These are phyloP conservation scores for Fraxinus sp. DNA, from an alignment of 305 asterid genomes.

Conservation along the genomic window DNA sequence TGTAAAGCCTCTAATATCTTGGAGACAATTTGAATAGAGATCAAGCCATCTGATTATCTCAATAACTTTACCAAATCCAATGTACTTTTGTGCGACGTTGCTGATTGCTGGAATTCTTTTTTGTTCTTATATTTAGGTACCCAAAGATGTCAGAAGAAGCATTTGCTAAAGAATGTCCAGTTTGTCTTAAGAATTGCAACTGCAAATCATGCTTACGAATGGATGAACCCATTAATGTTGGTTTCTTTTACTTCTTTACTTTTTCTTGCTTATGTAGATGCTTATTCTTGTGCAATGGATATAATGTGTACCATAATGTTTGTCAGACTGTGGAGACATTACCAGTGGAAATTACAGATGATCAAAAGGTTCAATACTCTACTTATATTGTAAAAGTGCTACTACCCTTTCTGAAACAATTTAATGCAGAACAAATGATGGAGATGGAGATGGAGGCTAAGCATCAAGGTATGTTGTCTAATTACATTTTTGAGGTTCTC, in stretches of 20 bases:
- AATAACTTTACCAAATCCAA: background rate
- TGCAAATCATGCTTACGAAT: slow-evolving; percentile 68
- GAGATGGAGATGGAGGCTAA: slow-evolving; percentile 54
- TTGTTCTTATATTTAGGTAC: slow-evolving; percentile 44
- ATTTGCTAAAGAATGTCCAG: slow-evolving; percentile 62
- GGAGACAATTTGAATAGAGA: background rate
- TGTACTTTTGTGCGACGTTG: background rate
- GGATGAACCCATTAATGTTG: slow-evolving; percentile 41
- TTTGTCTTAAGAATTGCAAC: slow-evolving; percentile 63
- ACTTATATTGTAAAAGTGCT: slow-evolving; percentile 40
- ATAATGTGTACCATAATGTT: slow-evolving; percentile 23
- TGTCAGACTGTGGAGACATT: slow-evolving; percentile 26
- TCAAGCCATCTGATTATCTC: background rate
- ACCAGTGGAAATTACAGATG: slow-evolving; percentile 14
- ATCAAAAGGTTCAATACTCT: slow-evolving; percentile 43
- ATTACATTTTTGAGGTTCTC: background rate
- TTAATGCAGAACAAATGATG: slow-evolving; percentile 44
- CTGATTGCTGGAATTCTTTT: background rate
- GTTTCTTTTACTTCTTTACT: slow-evolving; percentile 20
- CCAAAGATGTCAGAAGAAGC: slow-evolving; percentile 51
- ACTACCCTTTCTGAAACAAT: slow-evolving; percentile 49
- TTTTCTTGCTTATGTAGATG: background rate
- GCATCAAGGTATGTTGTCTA: slow-evolving; percentile 35
- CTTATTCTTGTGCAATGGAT: slow-evolving; percentile 22
- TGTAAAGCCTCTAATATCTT: background rate